phyloP scores from a whole-genome alignment of 495 filamentous ascomycete species.

The Hypoxylon cercidicola region DNA sequence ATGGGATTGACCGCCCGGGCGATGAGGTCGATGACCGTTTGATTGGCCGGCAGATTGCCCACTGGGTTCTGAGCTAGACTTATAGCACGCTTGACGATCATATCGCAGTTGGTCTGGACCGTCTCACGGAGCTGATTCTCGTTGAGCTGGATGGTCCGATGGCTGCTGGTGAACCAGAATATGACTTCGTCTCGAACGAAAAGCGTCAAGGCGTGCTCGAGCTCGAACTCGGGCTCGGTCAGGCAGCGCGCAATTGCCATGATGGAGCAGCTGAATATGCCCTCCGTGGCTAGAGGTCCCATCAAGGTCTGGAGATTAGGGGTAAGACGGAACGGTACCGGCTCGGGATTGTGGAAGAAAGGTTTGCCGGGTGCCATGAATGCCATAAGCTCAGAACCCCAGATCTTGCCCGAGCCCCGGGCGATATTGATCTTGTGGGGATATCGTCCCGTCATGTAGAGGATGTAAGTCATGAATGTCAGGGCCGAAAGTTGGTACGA shows the following conservation, averaged over 20 bases:
- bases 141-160: slow-evolving; percentile 67
- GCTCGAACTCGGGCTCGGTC: slow-evolving; percentile 88
- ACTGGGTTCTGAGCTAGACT: slow-evolving; percentile 75
- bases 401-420: slow-evolving; percentile 88
- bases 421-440: slow-evolving; percentile 95
- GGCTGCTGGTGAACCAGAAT: slow-evolving; percentile 90
- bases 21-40: slow-evolving; percentile 94
- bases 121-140: slow-evolving; percentile 82
- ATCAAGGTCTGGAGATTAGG: slow-evolving; percentile 95
- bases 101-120: slow-evolving; percentile 87
- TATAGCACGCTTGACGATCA: slow-evolving; percentile 88
- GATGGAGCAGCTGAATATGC: slow-evolving; percentile 88
- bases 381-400: slow-evolving; percentile 93
- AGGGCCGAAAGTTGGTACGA: slow-evolving; percentile 95
- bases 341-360: slow-evolving; percentile 92
- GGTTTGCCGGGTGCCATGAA: slow-evolving; percentile 81
- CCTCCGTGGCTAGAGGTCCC: slow-evolving; percentile 94
- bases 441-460: slow-evolving; percentile 93
- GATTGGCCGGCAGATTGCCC: slow-evolving; percentile 85
- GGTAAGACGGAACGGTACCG: slow-evolving; percentile 95
- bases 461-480: slow-evolving; percentile 98
- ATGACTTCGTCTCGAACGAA: slow-evolving; percentile 98
- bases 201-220: slow-evolving; percentile 90
- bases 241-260: slow-evolving; percentile 97
- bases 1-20: slow-evolving; percentile 85